phyloP scores from a whole-genome alignment of 2,329 filamentous ascomycete species.

The Chalaropsis ovoidea region DNA sequence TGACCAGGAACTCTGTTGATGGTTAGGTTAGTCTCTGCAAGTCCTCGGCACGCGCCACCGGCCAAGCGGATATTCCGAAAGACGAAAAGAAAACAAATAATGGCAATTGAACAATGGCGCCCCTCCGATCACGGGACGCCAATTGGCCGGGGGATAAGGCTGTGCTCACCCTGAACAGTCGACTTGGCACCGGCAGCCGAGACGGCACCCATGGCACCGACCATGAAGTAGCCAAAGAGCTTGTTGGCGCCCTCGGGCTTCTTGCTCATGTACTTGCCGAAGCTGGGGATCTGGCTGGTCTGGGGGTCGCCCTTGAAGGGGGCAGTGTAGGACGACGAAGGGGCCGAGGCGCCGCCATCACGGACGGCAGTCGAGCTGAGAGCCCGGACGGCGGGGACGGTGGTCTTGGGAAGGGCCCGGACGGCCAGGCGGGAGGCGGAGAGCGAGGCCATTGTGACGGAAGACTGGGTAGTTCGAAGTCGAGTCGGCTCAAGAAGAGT shows the following conservation, averaged over 20 bases:
- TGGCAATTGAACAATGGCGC: conserved; percentile 28
- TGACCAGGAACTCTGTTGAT: conserved; percentile 85
- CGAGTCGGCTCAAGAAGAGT: conserved; percentile 1
- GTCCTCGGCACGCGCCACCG: conserved; percentile 19
- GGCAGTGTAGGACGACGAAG: conserved; percentile 46
- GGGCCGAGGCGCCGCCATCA: conserved; percentile 34
- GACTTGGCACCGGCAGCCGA: conserved; percentile 91
- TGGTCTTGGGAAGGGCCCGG: conserved; percentile 44
- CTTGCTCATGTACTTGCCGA: conserved; percentile 74
- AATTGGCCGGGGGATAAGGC: conserved; percentile 11
- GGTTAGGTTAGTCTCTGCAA: conserved; percentile 25
- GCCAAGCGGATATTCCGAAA: neutral
- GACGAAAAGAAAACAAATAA: conserved; percentile 26
- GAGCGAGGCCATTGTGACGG: conserved; percentile 55
- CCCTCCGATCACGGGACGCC: conserved; percentile 9
- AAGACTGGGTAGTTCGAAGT: conserved; percentile 13
- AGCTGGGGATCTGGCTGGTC: conserved; percentile 70
- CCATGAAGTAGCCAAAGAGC: conserved; percentile 97
- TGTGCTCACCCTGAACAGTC: conserved; percentile 81
- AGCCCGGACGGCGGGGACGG: conserved; percentile 40
- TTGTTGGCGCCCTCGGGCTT: conserved; percentile 61
- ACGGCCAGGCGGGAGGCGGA: conserved; percentile 59
- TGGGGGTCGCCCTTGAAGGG: conserved; percentile 52
- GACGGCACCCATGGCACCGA: conserved; percentile 85
- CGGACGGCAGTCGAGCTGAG: conserved; percentile 47